Percentiles rank a stretch among this genome's conserved stretches.
Conservation (phyloP, 1,139 yeast species). For the Blastobotrys aristatus region DNA sequence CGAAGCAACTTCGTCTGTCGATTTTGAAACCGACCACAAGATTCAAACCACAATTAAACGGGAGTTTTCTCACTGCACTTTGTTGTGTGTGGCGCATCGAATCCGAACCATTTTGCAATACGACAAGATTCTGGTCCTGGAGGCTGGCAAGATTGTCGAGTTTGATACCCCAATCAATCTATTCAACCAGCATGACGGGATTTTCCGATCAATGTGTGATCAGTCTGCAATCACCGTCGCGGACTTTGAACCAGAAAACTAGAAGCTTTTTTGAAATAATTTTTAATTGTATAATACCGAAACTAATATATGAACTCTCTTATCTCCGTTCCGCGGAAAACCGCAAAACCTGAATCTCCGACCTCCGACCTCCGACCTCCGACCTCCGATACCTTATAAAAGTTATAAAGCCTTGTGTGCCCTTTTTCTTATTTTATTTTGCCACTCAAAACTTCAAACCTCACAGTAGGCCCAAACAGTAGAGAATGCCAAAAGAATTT, state of each 20-base stretch:
- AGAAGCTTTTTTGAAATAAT: not conserved
- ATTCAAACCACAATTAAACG: conserved; percentile 60
- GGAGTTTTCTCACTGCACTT: conserved; percentile 64
- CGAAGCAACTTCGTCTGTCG: conserved; percentile 84
- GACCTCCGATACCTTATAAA: no score
- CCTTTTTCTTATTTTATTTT: no score
- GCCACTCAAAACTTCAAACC: no score
- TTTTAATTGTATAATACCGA: no score
- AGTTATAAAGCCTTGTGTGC: no score
- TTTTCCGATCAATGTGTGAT: conserved; percentile 58
- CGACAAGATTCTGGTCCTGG: conserved; percentile 64
- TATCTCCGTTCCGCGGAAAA: no score
- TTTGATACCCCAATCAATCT: conserved; percentile 45
- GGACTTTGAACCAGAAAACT: conserved; percentile 31
- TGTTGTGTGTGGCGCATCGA: conserved; percentile 78
- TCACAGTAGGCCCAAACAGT: no score
- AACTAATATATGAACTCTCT: no score
- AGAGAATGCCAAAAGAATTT: not conserved
- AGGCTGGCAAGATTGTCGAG: conserved; percentile 57
- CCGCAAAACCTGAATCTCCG: no score
- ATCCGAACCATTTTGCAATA: conserved; percentile 63
- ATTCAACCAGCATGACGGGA: conserved; percentile 39
- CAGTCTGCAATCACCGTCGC: conserved; percentile 45
- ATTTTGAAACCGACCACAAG: conserved; percentile 69
- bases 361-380: no score